Percentiles rank a stretch among this genome's conserved stretches.
These are phyloP conservation scores for Mortierella hygrophila DNA, from an alignment of 192 early-diverging fungal genomes.

Conservation along the genomic window DNA sequence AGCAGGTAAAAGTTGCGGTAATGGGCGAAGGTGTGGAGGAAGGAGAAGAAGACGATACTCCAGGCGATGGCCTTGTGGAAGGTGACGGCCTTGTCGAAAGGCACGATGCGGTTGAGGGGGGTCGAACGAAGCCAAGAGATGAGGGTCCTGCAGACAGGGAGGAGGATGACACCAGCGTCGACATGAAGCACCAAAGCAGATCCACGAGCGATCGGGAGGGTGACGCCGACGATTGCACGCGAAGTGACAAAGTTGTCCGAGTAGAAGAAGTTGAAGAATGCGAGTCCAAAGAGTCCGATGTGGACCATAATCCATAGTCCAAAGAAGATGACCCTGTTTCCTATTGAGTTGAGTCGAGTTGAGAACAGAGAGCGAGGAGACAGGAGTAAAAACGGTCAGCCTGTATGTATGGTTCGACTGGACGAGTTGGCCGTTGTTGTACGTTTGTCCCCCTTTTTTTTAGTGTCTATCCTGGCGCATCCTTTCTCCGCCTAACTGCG, in stretches of 20 bases:
- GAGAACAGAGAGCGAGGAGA: not conserved
- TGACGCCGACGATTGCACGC: conserved; percentile 63
- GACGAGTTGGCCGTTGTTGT: not conserved
- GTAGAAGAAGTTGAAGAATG: conserved; percentile 72
- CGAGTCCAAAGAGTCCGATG: conserved; percentile 67
- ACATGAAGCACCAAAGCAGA: conserved; percentile 79
- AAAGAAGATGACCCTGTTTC: conserved; percentile 57
- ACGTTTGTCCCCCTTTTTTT: not conserved
- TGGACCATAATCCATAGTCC: conserved; percentile 71
- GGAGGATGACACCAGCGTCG: conserved; percentile 77
- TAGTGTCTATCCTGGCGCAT: not conserved
- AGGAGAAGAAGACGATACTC: conserved; percentile 72
- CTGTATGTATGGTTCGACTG: not conserved
- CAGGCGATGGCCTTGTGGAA: conserved; percentile 82
- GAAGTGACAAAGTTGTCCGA: conserved; percentile 65
- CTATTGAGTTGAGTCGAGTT: conserved; percentile 1
- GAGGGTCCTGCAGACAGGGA: conserved; percentile 87
- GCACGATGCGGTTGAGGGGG: conserved; percentile 70
- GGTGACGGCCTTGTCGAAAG: conserved; percentile 79
- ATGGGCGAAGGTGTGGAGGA: conserved; percentile 73
- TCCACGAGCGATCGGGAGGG: conserved; percentile 70
- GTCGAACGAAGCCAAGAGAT: conserved; percentile 67
- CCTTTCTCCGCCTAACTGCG: not conserved
- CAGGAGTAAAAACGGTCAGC: not conserved
- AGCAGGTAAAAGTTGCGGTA: conserved; percentile 67